Evolutionary conservation across 164 flowering plant species (phyloP), one percentile per base, ranked within the genome.

Genomic region (Echeveria elegans): DNA sequence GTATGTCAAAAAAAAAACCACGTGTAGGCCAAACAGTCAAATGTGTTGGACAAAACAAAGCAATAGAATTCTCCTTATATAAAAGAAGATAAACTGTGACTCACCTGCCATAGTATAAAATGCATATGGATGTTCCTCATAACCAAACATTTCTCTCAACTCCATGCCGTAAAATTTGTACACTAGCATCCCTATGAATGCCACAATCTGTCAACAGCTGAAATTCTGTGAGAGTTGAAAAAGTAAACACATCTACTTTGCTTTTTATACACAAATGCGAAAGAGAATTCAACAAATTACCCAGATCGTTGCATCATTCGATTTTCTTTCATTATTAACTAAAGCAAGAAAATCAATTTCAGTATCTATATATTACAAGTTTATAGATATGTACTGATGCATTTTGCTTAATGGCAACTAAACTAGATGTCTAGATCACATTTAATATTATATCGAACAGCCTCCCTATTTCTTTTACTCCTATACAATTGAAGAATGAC

Each of bases 141-240:
- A 95, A 58, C 96, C 99, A 85, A 95, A 95, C 97, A 95, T 95
- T 79, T 95, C 97, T 66, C 88, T 83, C 58, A 95, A 80, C 71
- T 95, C 96, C 65, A 87, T 96, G 2, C 97, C 99, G 70, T 95
- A 92, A 65, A 88, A 92, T 69, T 89, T 92, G 86, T 95, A 95
- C 26, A 95, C 88, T 63, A 95, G 82, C 79, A 95, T 76, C 66
- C 97, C 97, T 79, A 95, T 77, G 73, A 79, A 85, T 72, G 96
- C 90, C 63, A 94, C 97, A 81, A 88, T 77, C 99, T 94, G 83
- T 74, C 56, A 75, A 48, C 32, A 56, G 28, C 32, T 0, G 1
- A 56, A 52, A n/a, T 50, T 16, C 29, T 26, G 32, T 56, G 32
- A 56, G 61, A 26, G 26, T 26, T 29, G 15, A 26, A 28, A 28